Evolutionary conservation across 805 yeast species (phyloP), one percentile per base, ranked within the genome.

Genomic region (Tetrapisispora taiwanensis): DNA sequence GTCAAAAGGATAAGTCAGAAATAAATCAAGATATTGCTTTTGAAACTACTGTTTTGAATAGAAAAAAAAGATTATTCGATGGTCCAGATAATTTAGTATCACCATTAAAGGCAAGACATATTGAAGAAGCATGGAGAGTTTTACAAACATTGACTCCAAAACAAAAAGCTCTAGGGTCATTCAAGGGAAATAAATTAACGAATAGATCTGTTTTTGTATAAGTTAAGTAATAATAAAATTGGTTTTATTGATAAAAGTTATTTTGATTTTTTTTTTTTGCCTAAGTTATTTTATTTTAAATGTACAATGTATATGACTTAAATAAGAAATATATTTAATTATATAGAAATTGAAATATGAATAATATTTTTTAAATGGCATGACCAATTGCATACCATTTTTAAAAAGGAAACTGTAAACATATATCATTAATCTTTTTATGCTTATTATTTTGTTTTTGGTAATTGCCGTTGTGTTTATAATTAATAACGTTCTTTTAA

Each of bases 401-500:
- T n/a, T n/a, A n/a, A n/a, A n/a, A n/a, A n/a, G n/a, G n/a, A n/a
- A n/a, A n/a, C n/a, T n/a, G n/a, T n/a, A n/a, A 12, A 28, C 5
- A 28, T 12, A 7, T 28, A 7, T 12, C 30, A 28, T 28, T 7
- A 12, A 14, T 28, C 30, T 28, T 14, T 12, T 10, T 28, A 28
- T 28, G 30, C 30, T 10, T 28, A 28, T 28, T 28, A 28, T 28
- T 28, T 22, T 22, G 26, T 6, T 6, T 22, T 22, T 22, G 5
- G 26, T 22, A 22, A 6, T 22, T 22, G 26, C 26, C 8, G 26
- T n/a, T n/a, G 26, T 8, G 8, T 22, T 8, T 22, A 5, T 8
- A 22, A 14, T 48, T 51, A 92, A 65, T 84, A 92, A 59, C 97
- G 80, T 68, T 92, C 98, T 70, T 92, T 92, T 81, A 92, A 78